Base-by-base conservation (phyloP, 306 rosid species). In the Senna tora region DNA sequence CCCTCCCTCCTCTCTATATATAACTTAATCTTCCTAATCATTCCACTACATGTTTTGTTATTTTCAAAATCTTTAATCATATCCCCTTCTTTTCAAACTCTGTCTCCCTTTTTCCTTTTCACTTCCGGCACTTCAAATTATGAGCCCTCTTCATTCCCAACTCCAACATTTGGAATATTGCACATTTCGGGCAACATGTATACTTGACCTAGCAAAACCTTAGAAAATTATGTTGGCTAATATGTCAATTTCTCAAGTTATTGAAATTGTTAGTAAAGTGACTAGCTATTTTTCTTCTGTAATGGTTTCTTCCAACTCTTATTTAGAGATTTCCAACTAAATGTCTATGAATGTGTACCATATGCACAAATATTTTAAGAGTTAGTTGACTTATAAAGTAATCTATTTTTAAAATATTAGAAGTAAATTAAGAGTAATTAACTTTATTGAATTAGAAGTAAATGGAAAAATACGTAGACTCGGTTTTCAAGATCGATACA, bases 1-100 rank as follows among this genome's bases (percentile, higher is more conserved):
- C 39, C 49, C 7, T n/a, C 51, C 33, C 16, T 16, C 34, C 16
- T 16, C 53, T 30, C 16, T 4, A 9, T n/a, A n/a, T n/a, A n/a
- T n/a, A 1, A 46, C 11, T 59, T 20, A 12, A 59, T 33, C 59
- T 32, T 72, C 30, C 22, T 59, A 50, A 32, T 72, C 69, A 72
- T 72, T 72, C 38, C 19, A 5, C 75, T 3, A 2, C 68, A 30
- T 52, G 49, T 45, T 45, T 45, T 30, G 11, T 57, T 28, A 10
- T 28, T 17, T 59, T 43, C 67, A 9, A 67, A 5, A 16, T 25
- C 57, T 30, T 56, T 16, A 56, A 71, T 30, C 28, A 0, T 34
- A 21, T 14, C 13, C 58, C 13, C 58, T 0, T 5, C 16, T 36
- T 65, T 65, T 46, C 38, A 66, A 66, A n/a, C 67, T 17, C 30